Conservation (phyloP, 331 rosid species). For the Dryas integrifolia region DNA sequence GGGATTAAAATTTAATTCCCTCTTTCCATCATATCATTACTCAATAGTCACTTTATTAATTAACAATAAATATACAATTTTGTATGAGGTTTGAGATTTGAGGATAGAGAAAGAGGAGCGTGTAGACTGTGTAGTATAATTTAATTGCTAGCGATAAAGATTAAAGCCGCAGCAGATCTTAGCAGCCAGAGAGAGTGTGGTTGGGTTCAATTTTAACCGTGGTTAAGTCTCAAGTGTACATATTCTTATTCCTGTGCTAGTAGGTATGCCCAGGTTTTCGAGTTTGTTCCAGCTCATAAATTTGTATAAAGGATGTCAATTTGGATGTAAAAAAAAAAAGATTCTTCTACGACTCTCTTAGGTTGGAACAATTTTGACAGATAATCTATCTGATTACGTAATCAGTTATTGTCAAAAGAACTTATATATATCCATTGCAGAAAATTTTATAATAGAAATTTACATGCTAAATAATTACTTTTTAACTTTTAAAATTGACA, state of each 20-base stretch:
- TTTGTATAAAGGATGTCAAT: neutral
- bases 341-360: conserved; percentile 12
- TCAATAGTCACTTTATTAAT: conserved; percentile 8
- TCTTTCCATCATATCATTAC: neutral
- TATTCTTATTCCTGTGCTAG: conserved; percentile 19
- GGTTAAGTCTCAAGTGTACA: conserved; percentile 8
- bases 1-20: conserved; percentile 1
- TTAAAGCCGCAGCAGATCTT: neutral
- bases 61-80: neutral
- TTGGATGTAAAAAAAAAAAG: neutral
- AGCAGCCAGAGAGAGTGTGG: neutral
- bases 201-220: conserved; percentile 1
- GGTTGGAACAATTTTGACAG: conserved; percentile 4
- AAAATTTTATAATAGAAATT: no score
- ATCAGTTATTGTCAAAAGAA: no score
- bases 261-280: conserved; percentile 6
- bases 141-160: neutral
- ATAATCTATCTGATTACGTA: no score
- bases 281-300: conserved; percentile 20
- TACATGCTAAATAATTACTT: no score
- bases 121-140: neutral
- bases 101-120: conserved; percentile 1
- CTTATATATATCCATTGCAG: no score
- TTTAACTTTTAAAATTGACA: no score
- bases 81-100: no score